These are phyloP conservation scores for Pseudogymnoascus sp. DNA, from an alignment of 2,329 filamentous ascomycete species.

Conservation along the genomic window DNA sequence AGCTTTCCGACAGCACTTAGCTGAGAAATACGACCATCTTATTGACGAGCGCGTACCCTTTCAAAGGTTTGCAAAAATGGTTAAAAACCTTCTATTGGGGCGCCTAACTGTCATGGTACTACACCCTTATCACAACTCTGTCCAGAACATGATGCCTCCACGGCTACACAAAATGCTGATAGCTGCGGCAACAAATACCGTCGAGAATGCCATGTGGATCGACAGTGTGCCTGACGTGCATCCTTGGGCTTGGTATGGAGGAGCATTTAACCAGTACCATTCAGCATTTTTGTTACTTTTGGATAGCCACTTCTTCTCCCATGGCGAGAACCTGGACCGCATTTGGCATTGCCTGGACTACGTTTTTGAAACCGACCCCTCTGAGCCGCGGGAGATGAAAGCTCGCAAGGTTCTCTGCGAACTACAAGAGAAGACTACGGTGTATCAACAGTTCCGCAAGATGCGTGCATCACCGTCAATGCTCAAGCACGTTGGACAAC, in stretches of 20 bases:
- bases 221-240: constrained; percentile 46
- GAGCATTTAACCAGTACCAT: constrained; percentile 68
- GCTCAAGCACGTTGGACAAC: constrained; percentile 25
- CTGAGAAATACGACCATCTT: constrained; percentile 58
- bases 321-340: constrained; percentile 50
- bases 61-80: constrained; percentile 56
- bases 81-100: constrained; percentile 58
- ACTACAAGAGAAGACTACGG: constrained; percentile 52
- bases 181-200: constrained; percentile 47
- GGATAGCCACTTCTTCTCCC: constrained; percentile 50
- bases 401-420: constrained; percentile 55
- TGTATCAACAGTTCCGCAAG: constrained; percentile 54
- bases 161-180: constrained; percentile 59
- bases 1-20: constrained; percentile 57
- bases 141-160: constrained; percentile 45
- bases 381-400: constrained; percentile 49
- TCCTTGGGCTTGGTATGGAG: constrained; percentile 63
- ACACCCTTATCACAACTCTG: constrained; percentile 54
- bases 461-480: constrained; percentile 42
- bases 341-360: constrained; percentile 69
- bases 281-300: constrained; percentile 61
- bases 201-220: constrained; percentile 49
- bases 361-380: constrained; percentile 56
- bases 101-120: constrained; percentile 61
- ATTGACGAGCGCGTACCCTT: constrained; percentile 54